phyloP scores from a whole-genome alignment of 306 rosid genomes.

The Canavalia gladiata region DNA sequence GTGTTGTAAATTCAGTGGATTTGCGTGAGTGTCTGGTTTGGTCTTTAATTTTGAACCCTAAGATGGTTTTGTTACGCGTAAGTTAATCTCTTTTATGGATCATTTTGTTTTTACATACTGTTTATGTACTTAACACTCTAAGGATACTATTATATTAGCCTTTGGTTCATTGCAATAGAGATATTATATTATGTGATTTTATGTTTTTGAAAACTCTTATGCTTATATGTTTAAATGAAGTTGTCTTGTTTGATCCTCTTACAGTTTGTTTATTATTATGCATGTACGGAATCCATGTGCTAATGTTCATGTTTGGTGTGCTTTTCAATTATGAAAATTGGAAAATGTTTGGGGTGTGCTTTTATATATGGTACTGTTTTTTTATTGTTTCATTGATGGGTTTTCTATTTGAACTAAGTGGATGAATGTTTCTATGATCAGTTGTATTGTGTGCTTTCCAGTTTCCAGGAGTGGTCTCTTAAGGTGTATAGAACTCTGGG shows the following conservation, averaged over 20 bases:
- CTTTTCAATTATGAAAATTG: constrained; percentile 13
- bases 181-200: constrained; percentile 27
- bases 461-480: constrained; percentile 41
- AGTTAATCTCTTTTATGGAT: background rate
- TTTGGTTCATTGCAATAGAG: background rate
- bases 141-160: background rate
- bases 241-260: constrained; percentile 39
- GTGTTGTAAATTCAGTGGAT: constrained; percentile 42
- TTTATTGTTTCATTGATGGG: constrained; percentile 27
- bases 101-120: background rate
- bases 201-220: background rate
- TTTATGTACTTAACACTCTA: constrained; percentile 11
- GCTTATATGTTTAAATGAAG: constrained; percentile 31
- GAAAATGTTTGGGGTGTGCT: constrained; percentile 5
- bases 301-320: background rate
- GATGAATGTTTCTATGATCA: constrained; percentile 13
- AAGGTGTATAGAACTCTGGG: constrained; percentile 24
- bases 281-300: constrained; percentile 1
- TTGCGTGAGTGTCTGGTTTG: constrained; percentile 16
- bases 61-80: constrained; percentile 18
- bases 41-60: constrained; percentile 46
- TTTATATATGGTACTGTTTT: background rate
- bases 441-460: constrained; percentile 42
- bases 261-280: constrained; percentile 19
- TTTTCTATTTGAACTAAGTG: constrained; percentile 26